Percentiles rank a stretch among this genome's conserved stretches.
Evolutionary conservation across 1,284 basidiomycete species (phyloP).

Genomic region (Fomes fomentarius): DNA sequence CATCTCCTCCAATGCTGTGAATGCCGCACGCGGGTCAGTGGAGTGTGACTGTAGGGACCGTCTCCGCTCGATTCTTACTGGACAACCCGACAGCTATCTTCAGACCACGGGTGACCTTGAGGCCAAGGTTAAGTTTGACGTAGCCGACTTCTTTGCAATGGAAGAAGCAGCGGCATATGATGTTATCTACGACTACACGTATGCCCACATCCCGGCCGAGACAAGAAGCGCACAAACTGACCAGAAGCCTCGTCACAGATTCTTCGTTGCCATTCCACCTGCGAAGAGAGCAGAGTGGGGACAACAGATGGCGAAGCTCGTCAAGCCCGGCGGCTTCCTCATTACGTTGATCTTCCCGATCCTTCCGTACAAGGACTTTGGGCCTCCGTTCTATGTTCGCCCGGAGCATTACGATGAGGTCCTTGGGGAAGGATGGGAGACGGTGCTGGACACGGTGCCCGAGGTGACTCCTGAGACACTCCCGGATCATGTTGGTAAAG

Average conservation of each 20-base stretch:
- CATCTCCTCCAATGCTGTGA: conserved; percentile 56
- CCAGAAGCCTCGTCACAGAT: conserved; percentile 27
- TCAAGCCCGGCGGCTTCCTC: conserved; percentile 63
- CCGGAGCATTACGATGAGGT: conserved; percentile 60
- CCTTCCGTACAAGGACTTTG: conserved; percentile 49
- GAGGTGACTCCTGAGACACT: conserved; percentile 34
- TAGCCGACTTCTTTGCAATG: conserved; percentile 55
- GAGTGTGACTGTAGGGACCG: too few relatives aligned
- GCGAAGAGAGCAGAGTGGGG: conserved; percentile 59
- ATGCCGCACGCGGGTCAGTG: conserved; percentile 50
- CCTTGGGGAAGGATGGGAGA: conserved; percentile 56
- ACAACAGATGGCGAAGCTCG: conserved; percentile 52
- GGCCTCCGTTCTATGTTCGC: conserved; percentile 67
- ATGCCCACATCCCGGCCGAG: neutral
- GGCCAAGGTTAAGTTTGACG: conserved; percentile 41
- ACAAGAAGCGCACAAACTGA: conserved; percentile 34
- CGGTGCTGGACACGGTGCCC: conserved; percentile 56
- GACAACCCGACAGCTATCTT: conserved; percentile 3
- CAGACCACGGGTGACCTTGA: neutral
- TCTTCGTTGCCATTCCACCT: conserved; percentile 74
- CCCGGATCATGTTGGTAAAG: conserved; percentile 43
- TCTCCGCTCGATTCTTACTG: too few relatives aligned
- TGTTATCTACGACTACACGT: conserved; percentile 74
- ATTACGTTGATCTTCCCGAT: conserved; percentile 63
- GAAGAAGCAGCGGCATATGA: conserved; percentile 42